Evolutionary conservation across 345 rosid genomes (phyloP).

Genomic region (Chamaenerion angustifolium): DNA sequence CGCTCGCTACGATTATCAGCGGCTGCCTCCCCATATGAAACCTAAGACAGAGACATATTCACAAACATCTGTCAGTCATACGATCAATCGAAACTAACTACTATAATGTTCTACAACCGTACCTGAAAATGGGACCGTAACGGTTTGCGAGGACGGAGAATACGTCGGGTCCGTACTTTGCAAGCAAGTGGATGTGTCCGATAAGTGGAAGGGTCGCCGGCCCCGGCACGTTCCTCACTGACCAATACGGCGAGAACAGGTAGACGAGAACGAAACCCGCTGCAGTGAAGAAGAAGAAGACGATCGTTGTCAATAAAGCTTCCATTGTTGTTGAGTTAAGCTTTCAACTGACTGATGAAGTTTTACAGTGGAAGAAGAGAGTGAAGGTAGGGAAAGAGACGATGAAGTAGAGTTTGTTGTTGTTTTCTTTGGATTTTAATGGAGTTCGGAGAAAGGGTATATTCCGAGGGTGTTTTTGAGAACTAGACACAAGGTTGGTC

Average conservation of each 20-base stretch:
- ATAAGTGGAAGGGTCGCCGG: conserved; percentile 37
- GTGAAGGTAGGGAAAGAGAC: too few species aligned
- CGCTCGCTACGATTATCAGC: conserved; percentile 61
- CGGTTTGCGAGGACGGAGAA: conserved; percentile 66
- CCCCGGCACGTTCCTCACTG: conserved; percentile 47
- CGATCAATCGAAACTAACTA: neutral
- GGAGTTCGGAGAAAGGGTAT: too few species aligned
- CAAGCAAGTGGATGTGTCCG: conserved; percentile 83
- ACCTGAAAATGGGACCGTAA: conserved; percentile 92
- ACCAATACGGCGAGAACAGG: conserved; percentile 45
- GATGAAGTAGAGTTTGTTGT: too few species aligned
- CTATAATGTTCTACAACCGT: too few species aligned
- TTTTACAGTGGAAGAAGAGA: too few species aligned
- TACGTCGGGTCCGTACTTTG: conserved; percentile 70
- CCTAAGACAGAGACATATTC: conserved; percentile 27
- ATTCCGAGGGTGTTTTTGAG: too few species aligned
- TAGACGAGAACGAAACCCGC: conserved; percentile 22
- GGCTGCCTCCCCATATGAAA: conserved; percentile 99
- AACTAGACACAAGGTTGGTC: too few species aligned
- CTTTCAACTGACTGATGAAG: too few species aligned
- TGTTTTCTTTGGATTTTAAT: too few species aligned
- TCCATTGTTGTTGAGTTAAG: too few species aligned
- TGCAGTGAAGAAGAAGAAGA: neutral
- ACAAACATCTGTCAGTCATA: neutral
- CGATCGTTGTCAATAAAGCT: too few species aligned